Conservation (phyloP, 345 rosid species). For the Salix suchowensis region DNA sequence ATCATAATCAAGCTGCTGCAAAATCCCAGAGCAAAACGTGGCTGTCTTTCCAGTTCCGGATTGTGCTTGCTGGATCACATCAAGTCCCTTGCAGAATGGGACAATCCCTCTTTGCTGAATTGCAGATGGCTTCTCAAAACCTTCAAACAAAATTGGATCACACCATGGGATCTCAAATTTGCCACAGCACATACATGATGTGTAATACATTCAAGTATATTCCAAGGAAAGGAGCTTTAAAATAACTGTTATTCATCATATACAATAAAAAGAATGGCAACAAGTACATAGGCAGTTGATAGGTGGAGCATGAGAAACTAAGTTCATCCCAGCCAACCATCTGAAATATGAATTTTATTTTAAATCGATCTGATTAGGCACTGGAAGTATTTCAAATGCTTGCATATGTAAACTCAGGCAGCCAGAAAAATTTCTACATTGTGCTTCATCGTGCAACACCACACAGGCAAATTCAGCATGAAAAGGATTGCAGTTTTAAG, state of each 20-base stretch:
- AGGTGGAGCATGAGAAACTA: background rate
- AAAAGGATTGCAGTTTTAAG: background rate
- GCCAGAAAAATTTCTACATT: background rate
- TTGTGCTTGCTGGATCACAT: constrained; percentile 28
- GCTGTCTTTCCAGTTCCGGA: constrained; percentile 27
- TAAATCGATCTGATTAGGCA: background rate
- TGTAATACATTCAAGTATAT: no score
- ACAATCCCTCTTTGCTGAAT: constrained; percentile 29
- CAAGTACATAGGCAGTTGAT: background rate
- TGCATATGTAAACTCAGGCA: background rate
- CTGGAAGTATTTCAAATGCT: no score
- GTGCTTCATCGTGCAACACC: background rate
- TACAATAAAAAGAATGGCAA: background rate
- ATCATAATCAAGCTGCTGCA: constrained; percentile 25
- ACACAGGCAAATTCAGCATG: background rate
- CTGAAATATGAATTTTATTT: background rate
- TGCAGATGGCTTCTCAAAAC: constrained; percentile 34
- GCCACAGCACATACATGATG: background rate
- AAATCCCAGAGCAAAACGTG: constrained; percentile 26
- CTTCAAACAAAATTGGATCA: background rate
- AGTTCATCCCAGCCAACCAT: background rate
- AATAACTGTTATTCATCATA: background rate
- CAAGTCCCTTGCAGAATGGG: constrained; percentile 26
- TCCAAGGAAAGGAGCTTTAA: background rate
- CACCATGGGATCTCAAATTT: background rate